A percentile compares a stretch with the other conserved stretches of the same genome.
phyloP scores from a whole-genome alignment of 1,284 basidiomycete species.

The Pulveroboletus sp. region DNA sequence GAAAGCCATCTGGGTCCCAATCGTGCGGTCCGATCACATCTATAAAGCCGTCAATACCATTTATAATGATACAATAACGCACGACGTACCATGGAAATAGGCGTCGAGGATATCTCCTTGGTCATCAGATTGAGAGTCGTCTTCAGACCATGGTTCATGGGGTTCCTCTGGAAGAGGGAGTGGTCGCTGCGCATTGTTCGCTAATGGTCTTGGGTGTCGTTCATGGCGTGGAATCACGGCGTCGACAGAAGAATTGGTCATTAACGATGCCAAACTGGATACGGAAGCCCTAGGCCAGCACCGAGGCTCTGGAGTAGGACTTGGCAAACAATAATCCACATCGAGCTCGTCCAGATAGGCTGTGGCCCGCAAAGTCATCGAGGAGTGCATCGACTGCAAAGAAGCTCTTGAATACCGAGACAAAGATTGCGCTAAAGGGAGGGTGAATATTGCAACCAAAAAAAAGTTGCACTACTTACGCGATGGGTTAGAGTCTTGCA shows the following conservation, averaged over 20 bases:
- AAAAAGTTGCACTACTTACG: conserved; percentile 14
- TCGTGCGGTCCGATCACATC: conserved; percentile 43
- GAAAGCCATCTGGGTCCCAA: conserved; percentile 7
- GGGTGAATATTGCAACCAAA: background rate
- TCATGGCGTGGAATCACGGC: conserved; percentile 49
- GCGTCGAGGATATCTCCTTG: conserved; percentile 51
- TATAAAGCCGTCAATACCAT: conserved; percentile 21
- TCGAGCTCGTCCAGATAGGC: conserved; percentile 43
- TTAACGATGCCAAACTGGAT: conserved; percentile 58
- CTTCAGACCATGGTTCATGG: conserved; percentile 33
- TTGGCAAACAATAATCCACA: conserved; percentile 45
- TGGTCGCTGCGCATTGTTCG: conserved; percentile 11
- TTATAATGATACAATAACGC: background rate
- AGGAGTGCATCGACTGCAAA: conserved; percentile 26
- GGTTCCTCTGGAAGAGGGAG: conserved; percentile 18
- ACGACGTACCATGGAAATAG: conserved; percentile 47
- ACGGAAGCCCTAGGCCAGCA: conserved; percentile 47
- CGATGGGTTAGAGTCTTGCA: conserved; percentile 8
- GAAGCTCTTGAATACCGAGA: conserved; percentile 27
- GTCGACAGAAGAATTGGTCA: conserved; percentile 58
- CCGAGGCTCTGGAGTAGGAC: conserved; percentile 36
- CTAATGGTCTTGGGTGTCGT: conserved; percentile 3
- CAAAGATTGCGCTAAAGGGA: conserved; percentile 19
- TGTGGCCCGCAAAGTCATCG: conserved; percentile 19
- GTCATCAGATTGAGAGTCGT: conserved; percentile 36